A percentile compares a stretch with the other conserved stretches of the same genome.
phyloP scores from a whole-genome alignment of 768 basidiomycete species.

The Candolleomyces eurysporus region DNA sequence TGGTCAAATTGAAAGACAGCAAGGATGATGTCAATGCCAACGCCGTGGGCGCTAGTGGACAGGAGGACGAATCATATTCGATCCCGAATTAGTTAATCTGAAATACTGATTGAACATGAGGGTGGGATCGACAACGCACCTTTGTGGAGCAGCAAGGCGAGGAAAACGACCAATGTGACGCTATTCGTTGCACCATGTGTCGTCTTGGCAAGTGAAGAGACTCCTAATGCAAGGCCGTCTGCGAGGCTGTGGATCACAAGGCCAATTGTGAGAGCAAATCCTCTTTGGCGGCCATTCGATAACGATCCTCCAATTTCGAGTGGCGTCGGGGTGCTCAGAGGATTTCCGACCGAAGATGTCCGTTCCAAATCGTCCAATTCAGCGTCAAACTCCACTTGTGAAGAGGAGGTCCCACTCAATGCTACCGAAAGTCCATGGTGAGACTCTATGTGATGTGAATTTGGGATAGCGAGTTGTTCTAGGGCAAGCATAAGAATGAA shows the following conservation, averaged over 20 bases:
- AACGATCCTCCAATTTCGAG: not conserved
- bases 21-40: conserved; percentile 86
- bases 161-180: conserved; percentile 81
- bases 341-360: conserved; percentile 11
- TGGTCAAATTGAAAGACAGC: conserved; percentile 69
- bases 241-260: conserved; percentile 85
- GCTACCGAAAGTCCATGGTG: not conserved
- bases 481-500: conserved; percentile 64
- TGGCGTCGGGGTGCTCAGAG: conserved; percentile 8
- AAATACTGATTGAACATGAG: too few species aligned
- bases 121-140: conserved; percentile 33
- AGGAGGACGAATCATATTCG: not conserved
- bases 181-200: conserved; percentile 34
- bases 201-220: conserved; percentile 50
- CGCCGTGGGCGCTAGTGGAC: conserved; percentile 74
- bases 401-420: conserved; percentile 9
- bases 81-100: not conserved
- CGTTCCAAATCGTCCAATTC: conserved; percentile 58
- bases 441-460: conserved; percentile 34
- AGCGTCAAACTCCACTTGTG: conserved; percentile 56
- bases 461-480: conserved; percentile 58
- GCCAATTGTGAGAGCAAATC: conserved; percentile 79
- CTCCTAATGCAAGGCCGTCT: conserved; percentile 91
- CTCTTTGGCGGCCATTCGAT: conserved; percentile 31
- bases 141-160: conserved; percentile 92